Base-by-base conservation (phyloP, 768 basidiomycete species). In the Thelephora ganbajun region DNA sequence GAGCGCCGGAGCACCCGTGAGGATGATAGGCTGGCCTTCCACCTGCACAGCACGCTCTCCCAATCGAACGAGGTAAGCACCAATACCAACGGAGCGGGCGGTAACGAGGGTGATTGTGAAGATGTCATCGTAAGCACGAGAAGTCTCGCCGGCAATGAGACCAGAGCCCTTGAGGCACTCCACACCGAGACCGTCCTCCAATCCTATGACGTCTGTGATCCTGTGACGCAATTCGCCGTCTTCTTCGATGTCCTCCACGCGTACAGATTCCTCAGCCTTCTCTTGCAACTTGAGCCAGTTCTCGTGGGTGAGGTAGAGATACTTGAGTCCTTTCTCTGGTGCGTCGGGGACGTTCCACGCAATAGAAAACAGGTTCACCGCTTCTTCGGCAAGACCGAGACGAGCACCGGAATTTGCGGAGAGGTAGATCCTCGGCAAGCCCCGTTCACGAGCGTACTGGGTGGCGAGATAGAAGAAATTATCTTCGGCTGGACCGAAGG, bases 91-190 rank as follows among this genome's bases (percentile, higher is more conserved):
- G 5, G 96, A 98, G 43, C 96, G 89, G 54, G 93, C 96, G 39
- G 92, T 96, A 54, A 99, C 96, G 57, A 99, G 79, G 9, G 96
- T 98, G 65, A 98, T 94, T 44, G 96, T 99, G 73, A 99, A 99
- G 61, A 99, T 97, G 61, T 99, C 96, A 57, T 98, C 94, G 65
- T 99, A 99, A 0, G 96, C 96, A 33, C 96, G 80, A 33, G 93
- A 94, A 0, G 96, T 99, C 64, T 96, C 96, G 42, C 96, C 96
- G 33, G 96, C 96, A 59, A 99, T 98, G 53, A 99, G 79, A 63
- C 94, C 96, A 22, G 96, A 98, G 39, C 96, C 96, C 63, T 73
- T 90, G 61, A 99, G 68, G 47, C 80, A 96, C 64, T 98, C 96
- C 22, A 99, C 96, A 58, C 96, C 94, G 14, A 98, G 76, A 49